Evolutionary conservation across 2,329 filamentous ascomycete genomes (phyloP), one percentile per base, ranked within the genome.

Genomic region (Monosporascus sp.): DNA sequence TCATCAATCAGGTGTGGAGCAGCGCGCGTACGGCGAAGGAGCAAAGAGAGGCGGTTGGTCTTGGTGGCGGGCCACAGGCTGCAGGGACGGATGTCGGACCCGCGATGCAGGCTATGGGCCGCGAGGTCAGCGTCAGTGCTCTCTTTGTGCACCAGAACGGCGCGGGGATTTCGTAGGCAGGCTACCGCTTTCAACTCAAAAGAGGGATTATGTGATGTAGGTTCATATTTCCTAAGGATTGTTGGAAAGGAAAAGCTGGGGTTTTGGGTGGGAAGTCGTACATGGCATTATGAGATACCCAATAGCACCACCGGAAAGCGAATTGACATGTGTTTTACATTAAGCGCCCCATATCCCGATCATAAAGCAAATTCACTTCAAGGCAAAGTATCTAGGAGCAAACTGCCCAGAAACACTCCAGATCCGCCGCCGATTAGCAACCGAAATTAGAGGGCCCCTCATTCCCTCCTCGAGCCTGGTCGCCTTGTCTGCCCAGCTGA

Each of bases 91-190:
- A 53, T n/a, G 34, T 54, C 14, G 47, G 51, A 5, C 51, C 54
- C 1, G 46, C 50, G 7, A 25, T 49, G 27, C 53, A 55, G 50
- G 53, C 50, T 14, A 49, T 52, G 49, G 74, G 74, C 6, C 68
- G 72, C 48, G 70, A 69, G 42, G 60, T 79, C 15, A 76, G 72
- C 54, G 57, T 79, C 39, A 71, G 70, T 36, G 75, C 79, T 53
- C 64, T 80, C 9, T 79, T 79, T 57, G 68, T 68, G 20, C 64
- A 64, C 48, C 62, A 67, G 49, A 64, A 64, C 39, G 61, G 62
- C 7, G 53, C 51, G 25, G 17, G 42, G n/a, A n/a, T 46, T 17
- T 46, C 42, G 24, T 46, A 27, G n/a, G 38, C 18, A 41, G 17
- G 18, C 6, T 20, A 18, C 17, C 7, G 9, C 38, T n/a, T 41